Base-by-base conservation (phyloP, 2,329 filamentous ascomycete species). In the Cytospora leucostoma region DNA sequence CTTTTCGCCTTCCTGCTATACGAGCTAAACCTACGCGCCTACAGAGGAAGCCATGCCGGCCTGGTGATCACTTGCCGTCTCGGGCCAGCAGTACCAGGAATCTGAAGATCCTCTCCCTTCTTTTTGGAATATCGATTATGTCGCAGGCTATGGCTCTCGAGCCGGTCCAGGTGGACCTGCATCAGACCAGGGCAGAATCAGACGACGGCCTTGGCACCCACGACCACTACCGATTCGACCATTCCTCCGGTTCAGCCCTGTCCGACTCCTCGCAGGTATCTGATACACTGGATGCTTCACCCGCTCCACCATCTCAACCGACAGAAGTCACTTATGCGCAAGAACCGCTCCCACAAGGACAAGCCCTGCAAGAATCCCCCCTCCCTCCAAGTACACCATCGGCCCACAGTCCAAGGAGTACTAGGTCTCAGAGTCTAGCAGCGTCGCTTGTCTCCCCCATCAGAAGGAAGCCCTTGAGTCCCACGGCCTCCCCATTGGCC, bases 391-490 rank as follows among this genome's bases (percentile, higher is more conserved):
- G 59, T 17, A 37, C 59, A 44, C 54, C 62, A 15, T 35, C 69
- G 19, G 66, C 71, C 34, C 71, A 71, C 57, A 72, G 69, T 58
- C 68, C 72, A 12, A 70, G 73, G 57, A 69, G 64, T 65, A 68
- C 68, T 62, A 73, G 70, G 67, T 74, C 70, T 57, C 70, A 68
- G 60, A 73, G 70, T 64, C 69, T 72, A 64, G 73, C 71, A 63
- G 71, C 66, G 51, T 69, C 66, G 67, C 68, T 67, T 64, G 72
- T 63, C 51, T 63, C 69, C 50, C 72, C 76, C 66, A 83, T 88
- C 74, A 82, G 82, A 71, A 81, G 86, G 66, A 88, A 88, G 75
- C 86, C 86, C 61, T 72, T 88, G 65, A 86, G 85, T 51, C 76
- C 78, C 8, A 81, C 81, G 37, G 83, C 82, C 56, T 84, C 82